Base-by-base conservation (phyloP, 371 early-diverging fungal species). In the Syncephalastrum contaminatum region DNA sequence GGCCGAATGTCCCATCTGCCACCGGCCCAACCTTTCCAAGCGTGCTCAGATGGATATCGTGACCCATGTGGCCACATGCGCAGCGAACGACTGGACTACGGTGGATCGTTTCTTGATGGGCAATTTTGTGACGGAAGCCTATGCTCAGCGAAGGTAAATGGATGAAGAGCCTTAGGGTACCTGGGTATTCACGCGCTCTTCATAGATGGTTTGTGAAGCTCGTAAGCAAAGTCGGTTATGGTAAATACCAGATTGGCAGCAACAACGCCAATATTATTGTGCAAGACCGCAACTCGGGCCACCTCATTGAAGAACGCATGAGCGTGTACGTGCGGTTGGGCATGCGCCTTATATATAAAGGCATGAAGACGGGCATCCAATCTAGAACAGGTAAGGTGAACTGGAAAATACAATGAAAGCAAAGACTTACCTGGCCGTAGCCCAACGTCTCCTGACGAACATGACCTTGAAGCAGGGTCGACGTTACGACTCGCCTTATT, bases 281-380 rank as follows among this genome's bases (percentile, higher is more conserved):
- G 1, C 87, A 88, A 66, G 90, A 92, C 56, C 74, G 94, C 18
- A 19, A 50, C 6, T 87, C 89, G 0, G 92, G 92, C 0, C 83
- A 81, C 51, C 70, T 91, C 51, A 64, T 88, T 13, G 93, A 94
- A 59, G 94, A 94, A 50, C 84, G 87, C 45, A 93, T 94, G 75
- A 88, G 92, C 27, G 79, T 88, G 0, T 94, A 90, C 60, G 83
- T 93, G 21, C 85, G 92, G 1, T 66, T 94, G 4, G 95, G 93
- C 5, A 92, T 94, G 64, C 86, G 93, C 8, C 59, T 93, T 4
- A 56, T 94, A 4, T 92, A 93, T 67, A 82, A 78, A 49, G 81
- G 83, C 64, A 58, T 73, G 72, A 69, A 75, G 58, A 67, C 67
- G 24, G 62, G 77, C 51, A 69, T 78, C 53, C 81, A 70, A 49